These are phyloP conservation scores for Colletotrichum aenigma DNA, from an alignment of 2,329 filamentous ascomycete species.

Conservation along the genomic window DNA sequence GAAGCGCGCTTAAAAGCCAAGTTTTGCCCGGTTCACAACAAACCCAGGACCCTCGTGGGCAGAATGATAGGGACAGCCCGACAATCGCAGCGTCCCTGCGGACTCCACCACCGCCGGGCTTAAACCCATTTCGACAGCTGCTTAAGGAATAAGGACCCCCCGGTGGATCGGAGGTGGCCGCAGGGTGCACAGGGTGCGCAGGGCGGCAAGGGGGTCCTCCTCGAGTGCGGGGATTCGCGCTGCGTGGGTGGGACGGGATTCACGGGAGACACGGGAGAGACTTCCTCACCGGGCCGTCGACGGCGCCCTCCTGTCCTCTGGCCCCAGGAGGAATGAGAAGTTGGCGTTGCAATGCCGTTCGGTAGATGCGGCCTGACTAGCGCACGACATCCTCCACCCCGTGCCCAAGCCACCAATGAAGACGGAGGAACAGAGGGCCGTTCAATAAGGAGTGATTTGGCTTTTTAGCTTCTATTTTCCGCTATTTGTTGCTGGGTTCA, in stretches of 20 bases:
- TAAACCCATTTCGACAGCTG: conserved; percentile 14
- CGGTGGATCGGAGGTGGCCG: conserved; percentile 9
- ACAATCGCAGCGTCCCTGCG: background rate
- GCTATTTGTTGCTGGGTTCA: background rate
- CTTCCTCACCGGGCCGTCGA: conserved; percentile 2
- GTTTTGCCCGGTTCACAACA: background rate
- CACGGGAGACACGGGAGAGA: conserved; percentile 4
- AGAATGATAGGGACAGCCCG: conserved; percentile 6
- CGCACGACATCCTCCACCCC: background rate
- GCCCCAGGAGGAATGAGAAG: background rate
- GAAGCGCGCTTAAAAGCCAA: background rate
- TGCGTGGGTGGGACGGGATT: background rate
- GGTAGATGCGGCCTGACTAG: conserved; percentile 18
- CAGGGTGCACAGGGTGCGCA: background rate
- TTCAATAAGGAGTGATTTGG: background rate
- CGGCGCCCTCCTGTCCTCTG: background rate
- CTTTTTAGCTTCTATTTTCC: background rate
- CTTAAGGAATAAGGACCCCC: background rate
- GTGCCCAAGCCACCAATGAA: background rate
- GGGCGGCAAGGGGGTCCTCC: background rate
- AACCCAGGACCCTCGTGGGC: background rate
- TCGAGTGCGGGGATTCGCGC: background rate
- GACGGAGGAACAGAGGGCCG: background rate
- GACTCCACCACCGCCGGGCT: background rate
- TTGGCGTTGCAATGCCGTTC: background rate